Evolutionary conservation across 106 monocot genomes (phyloP).

Genomic region (Allium sativum): DNA sequence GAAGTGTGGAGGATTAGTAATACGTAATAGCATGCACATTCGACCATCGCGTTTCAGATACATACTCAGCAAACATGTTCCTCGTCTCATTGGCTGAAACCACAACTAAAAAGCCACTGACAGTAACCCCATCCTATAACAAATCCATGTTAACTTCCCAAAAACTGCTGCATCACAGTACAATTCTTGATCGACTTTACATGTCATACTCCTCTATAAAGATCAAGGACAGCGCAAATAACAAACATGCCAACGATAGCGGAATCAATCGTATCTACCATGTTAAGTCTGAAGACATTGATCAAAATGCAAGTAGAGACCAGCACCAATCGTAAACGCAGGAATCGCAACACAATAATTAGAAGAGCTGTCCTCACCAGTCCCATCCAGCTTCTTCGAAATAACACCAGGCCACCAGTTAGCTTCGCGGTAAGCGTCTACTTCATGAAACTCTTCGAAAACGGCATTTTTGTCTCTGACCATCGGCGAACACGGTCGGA

Average conservation of each 20-base stretch:
- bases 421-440: too few species aligned
- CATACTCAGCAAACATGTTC: conserved; percentile 58
- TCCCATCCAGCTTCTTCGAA: too few species aligned
- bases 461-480: too few species aligned
- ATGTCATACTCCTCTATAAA: conserved; percentile 25
- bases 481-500: too few species aligned
- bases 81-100: conserved; percentile 30
- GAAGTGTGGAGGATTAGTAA: conserved; percentile 56
- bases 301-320: conserved; percentile 29
- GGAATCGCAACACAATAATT: too few species aligned
- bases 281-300: conserved; percentile 30
- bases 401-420: too few species aligned
- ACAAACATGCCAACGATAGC: background rate
- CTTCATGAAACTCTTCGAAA: too few species aligned
- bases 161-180: background rate
- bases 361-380: too few species aligned
- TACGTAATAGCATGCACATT: conserved; percentile 43
- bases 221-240: background rate
- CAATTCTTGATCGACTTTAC: conserved; percentile 19
- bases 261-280: conserved; percentile 62
- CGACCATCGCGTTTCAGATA: conserved; percentile 57
- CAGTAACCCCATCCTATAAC: conserved; percentile 15
- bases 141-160: conserved; percentile 26
- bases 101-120: background rate
- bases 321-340: background rate